Evolutionary conservation across 495 filamentous ascomycete genomes (phyloP), one percentile per base, ranked within the genome.

Genomic region (Cairneyella variabilis): DNA sequence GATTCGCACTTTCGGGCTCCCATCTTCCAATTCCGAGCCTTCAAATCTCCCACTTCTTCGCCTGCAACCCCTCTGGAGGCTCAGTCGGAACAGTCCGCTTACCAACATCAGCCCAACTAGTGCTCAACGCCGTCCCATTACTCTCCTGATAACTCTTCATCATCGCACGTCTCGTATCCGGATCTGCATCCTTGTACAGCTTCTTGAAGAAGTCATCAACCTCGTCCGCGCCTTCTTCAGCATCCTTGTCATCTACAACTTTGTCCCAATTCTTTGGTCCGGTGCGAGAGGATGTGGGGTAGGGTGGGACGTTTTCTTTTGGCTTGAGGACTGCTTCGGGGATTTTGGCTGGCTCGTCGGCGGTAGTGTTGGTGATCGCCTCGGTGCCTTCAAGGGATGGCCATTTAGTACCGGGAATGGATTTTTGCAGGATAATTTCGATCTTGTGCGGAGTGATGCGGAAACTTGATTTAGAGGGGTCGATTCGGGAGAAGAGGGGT

Each of bases 141-240:
- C 90, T 96, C 72, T 98, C 93, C 20, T 82, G 68, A 61, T 88
- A 97, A 67, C 90, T 96, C 79, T 98, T 98, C 81, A 96, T 89
- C 93, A 98, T 98, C 2, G 93, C 93, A 3, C 90, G 79, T 60
- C 79, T 82, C 30, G 89, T 89, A 55, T 98, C 91, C 0, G 83
- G 79, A 48, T 88, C 83, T 0, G 90, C 86, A 48, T 74, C 74
- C 56, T 86, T 83, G 69, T 93, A 97, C 0, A 98, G 76, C 64
- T 85, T 85, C 76, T 95, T 92, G 76, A 98, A 98, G 71, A 97
- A 98, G 2, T 64, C 67, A 56, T 93, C 87, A n/a, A 88, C 79
- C 25, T 75, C 69, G 45, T 89, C 84, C 3, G 76, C 81, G 14
- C 80, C 82, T 17, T 83, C 79, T 16, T 85, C 80, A 6, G 73